Evolutionary conservation across 164 flowering plant species (phyloP).

Genomic region (Malania oleifera): DNA sequence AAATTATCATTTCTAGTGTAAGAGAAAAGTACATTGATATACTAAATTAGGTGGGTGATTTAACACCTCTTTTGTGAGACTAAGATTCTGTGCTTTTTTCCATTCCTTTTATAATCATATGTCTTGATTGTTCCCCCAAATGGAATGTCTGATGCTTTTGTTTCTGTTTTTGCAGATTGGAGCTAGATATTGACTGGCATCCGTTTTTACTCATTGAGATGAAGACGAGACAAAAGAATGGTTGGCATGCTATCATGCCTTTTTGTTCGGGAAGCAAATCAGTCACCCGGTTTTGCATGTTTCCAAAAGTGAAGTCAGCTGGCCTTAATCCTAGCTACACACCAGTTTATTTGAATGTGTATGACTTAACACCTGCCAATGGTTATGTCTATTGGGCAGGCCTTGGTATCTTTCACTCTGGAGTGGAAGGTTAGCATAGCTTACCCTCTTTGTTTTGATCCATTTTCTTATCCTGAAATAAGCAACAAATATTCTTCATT

Average conservation of each 20-base stretch:
- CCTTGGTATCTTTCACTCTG: slow-evolving; percentile 46
- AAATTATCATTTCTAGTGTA: too few species aligned
- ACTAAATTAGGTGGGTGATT: too few species aligned
- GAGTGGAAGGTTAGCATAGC: slow-evolving; percentile 36
- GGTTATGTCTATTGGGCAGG: slow-evolving; percentile 52
- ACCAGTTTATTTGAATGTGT: slow-evolving; percentile 49
- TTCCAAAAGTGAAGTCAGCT: not conserved
- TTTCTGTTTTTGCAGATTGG: not conserved
- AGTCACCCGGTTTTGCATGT: slow-evolving; percentile 1
- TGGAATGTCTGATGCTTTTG: not conserved
- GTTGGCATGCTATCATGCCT: not conserved
- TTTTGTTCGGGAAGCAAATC: not conserved
- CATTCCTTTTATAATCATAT: too few species aligned
- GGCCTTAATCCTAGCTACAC: not conserved
- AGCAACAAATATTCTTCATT: not conserved
- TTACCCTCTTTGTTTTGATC: not conserved
- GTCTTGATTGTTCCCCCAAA: too few species aligned
- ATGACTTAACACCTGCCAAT: slow-evolving; percentile 39
- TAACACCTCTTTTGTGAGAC: too few species aligned
- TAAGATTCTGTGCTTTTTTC: too few species aligned
- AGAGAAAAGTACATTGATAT: too few species aligned
- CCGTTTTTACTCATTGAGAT: not conserved
- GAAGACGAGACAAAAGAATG: not conserved
- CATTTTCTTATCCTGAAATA: not conserved
- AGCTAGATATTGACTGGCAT: not conserved